phyloP scores from a whole-genome alignment of 306 rosid species.

The Cyamopsis tetragonoloba region DNA sequence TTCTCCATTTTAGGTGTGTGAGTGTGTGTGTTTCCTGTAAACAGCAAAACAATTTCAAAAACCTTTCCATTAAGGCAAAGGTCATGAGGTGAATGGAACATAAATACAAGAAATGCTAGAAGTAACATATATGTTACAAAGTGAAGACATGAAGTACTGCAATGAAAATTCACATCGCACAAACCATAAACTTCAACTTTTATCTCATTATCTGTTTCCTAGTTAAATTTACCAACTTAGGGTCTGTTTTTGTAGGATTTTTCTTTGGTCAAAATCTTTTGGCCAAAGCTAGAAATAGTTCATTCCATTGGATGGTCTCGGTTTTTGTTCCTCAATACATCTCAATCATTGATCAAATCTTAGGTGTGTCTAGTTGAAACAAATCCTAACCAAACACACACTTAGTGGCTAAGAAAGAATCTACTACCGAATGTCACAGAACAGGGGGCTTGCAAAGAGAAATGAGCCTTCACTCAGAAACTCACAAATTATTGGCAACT shows the following conservation, averaged over 20 bases:
- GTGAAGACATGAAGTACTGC: neutral
- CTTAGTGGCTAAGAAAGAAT: neutral
- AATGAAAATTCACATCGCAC: slow-evolving; percentile 5
- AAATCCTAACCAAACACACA: no score
- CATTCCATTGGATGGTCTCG: no score
- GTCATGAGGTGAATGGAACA: neutral
- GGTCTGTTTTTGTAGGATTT: no score
- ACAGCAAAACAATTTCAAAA: slow-evolving; percentile 20
- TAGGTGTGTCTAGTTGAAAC: no score
- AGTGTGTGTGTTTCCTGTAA: slow-evolving; percentile 9
- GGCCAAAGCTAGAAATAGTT: no score
- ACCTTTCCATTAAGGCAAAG: slow-evolving; percentile 2
- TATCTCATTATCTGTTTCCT: neutral
- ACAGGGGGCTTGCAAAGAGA: neutral
- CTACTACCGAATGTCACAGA: neutral
- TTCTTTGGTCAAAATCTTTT: no score
- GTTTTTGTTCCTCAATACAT: no score
- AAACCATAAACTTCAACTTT: slow-evolving; percentile 14
- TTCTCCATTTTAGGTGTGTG: neutral
- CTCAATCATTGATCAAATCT: no score
- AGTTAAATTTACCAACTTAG: slow-evolving; percentile 5
- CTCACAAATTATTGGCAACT: slow-evolving; percentile 10
- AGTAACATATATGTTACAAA: neutral
- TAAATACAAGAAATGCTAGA: neutral
- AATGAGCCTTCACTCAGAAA: neutral